Conservation (phyloP, 371 early-diverging fungal species). For the Conidiobolus incongruus region DNA sequence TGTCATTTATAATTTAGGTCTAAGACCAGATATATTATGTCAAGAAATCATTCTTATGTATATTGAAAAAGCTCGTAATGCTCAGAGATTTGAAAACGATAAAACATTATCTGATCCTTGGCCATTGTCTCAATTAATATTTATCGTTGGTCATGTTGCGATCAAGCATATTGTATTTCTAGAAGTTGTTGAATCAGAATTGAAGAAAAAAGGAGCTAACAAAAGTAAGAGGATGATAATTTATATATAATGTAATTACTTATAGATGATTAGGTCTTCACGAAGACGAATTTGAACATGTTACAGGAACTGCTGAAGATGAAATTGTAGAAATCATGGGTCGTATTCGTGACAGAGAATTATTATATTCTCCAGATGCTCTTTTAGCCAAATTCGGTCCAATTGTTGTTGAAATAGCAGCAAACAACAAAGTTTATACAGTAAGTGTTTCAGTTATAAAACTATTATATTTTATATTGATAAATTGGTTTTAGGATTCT, state of each 20-base stretch:
- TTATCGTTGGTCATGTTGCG: constrained; percentile 84
- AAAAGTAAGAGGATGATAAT: no score
- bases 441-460: constrained; percentile 17
- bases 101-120: constrained; percentile 22
- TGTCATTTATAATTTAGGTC: constrained; percentile 62
- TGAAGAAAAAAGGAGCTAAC: no score
- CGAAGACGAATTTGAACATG: constrained; percentile 72
- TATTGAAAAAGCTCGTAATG: constrained; percentile 25
- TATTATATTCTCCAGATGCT: constrained; percentile 53
- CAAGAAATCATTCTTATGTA: constrained; percentile 33
- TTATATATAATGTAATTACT: background rate
- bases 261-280: background rate
- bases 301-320: constrained; percentile 80
- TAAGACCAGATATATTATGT: constrained; percentile 66
- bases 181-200: constrained; percentile 70
- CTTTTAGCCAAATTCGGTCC: constrained; percentile 63
- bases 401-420: constrained; percentile 53
- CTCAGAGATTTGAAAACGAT: no score
- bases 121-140: constrained; percentile 62
- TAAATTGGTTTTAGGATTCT: constrained; percentile 26
- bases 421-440: constrained; percentile 49
- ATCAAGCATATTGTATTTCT: constrained; percentile 86
- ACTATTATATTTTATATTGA: no score
- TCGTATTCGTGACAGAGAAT: constrained; percentile 70
- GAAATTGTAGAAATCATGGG: constrained; percentile 75